Base-by-base conservation (phyloP, 352 stramenopile species). In the Phytopythium boreale region DNA sequence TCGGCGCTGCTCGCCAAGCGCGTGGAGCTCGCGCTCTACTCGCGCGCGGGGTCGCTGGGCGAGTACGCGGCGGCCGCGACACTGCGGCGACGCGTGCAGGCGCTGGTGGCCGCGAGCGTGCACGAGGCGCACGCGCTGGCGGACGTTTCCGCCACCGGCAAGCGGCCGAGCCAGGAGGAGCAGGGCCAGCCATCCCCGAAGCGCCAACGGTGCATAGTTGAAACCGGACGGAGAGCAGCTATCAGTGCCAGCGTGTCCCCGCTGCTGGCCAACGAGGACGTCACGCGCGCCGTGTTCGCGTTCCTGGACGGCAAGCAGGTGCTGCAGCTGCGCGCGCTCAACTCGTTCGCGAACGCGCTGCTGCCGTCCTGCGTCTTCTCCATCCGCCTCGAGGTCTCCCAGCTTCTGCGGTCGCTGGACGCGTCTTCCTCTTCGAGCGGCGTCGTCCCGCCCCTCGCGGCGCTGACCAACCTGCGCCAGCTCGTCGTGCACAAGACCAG, bases 1-100 rank as follows among this genome's bases (percentile, higher is more conserved):
- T 63, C 59, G n/a, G 66, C 76, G 63, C 34, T 76, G 26, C 69
- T 92, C 26, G 84, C 82, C 4, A 91, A 90, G 56, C 85, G 79
- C 53, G 90, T 93, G 53, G 85, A 93, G 41, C 37, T 93, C 11
- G 84, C 79, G 15, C 60, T 93, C 26, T 93, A 93, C 66, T 84
- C 82, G 10, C 78, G 80, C 24, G 85, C 85, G 9, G 79, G 69
- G 0, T 91, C 81, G 4, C 56, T 90, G 44, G 74, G 72, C 39
- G 85, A 93, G 64, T 93, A 92, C 66, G 74, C 72, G 50, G 88
- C 91, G 67, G 61, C 86, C 47, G 74, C 78, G 27, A 93, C 85
- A 14, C 67, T 93, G 60, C 81, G 79, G n/a, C 68, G 83, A 29
- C 80, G 85, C 24, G 70, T 93, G 27, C 85, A 93, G 66, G 80